Percentiles rank a stretch among this genome's conserved stretches.
Conservation (phyloP, 768 basidiomycete genomes). For the Boletellus ananas region DNA sequence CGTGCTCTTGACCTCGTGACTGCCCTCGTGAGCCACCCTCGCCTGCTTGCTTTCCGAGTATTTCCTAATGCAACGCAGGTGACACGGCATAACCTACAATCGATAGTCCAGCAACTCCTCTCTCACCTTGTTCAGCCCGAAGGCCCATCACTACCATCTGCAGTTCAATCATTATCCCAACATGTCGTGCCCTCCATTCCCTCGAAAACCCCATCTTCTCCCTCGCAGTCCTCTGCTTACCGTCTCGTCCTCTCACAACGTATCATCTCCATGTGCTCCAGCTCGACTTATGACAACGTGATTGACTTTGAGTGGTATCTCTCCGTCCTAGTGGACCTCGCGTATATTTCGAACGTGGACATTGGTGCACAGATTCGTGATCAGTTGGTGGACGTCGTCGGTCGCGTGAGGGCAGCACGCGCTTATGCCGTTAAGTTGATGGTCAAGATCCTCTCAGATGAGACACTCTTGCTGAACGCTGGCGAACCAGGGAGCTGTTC, state of each 20-base stretch:
- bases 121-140: constrained; percentile 74
- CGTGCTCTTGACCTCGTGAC: constrained; percentile 91
- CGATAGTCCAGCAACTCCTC: constrained; percentile 85
- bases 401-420: constrained; percentile 72
- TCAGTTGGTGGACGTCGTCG: constrained; percentile 83
- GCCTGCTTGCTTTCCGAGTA: neutral
- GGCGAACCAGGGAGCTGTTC: constrained; percentile 70
- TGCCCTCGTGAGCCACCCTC: constrained; percentile 66
- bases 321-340: constrained; percentile 88
- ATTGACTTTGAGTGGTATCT: constrained; percentile 97
- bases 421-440: constrained; percentile 81
- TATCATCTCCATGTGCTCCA: constrained; percentile 83
- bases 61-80: constrained; percentile 47
- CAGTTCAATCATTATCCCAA: constrained; percentile 50
- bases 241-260: constrained; percentile 77
- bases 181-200: constrained; percentile 44
- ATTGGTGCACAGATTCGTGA: constrained; percentile 76
- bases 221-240: constrained; percentile 78
- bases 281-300: constrained; percentile 80
- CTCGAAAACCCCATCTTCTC: constrained; percentile 38
- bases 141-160: constrained; percentile 51
- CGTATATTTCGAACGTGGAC: constrained; percentile 79
- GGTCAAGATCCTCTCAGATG: constrained; percentile 77
- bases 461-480: constrained; percentile 64
- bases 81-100: constrained; percentile 77